Base-by-base conservation (phyloP, 305 asterid genomes). In the Stenogyne calaminthoides region DNA sequence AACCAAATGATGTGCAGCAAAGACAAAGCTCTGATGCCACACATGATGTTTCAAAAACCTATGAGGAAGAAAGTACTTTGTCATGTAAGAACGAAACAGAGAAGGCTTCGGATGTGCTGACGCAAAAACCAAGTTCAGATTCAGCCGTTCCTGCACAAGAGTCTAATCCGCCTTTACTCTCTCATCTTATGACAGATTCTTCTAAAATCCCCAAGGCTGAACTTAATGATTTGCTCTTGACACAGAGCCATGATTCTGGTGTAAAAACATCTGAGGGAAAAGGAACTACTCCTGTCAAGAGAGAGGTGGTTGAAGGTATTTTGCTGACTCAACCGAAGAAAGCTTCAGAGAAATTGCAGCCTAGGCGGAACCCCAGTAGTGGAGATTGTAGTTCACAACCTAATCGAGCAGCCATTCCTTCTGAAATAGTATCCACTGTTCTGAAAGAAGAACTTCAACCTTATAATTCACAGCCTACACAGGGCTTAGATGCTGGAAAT, bases 341-440 rank as follows among this genome's bases (percentile, higher is more conserved):
- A 27, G 34, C 76, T 34, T 54, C 72, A 61, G 75, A 80, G 72
- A 80, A 76, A 71, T 65, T 84, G 81, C 85, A 73, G 70, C 83
- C 82, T 10, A 75, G 85, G 77, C 83, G 81, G 42, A 81, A 80
- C 76, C 68, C 72, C 1, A 83, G 82, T 19, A 32, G 66, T 68
- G 83, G 77, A 55, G 75, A 80, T 42, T 42, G 36, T 74, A 73
- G 67, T 69, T 78, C 76, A 62, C 82, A 72, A 58, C 27, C 72
- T 73, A 64, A 70, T 56, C 71, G 66, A 72, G 69, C 27, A 25
- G 36, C 36, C 19, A 9, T 64, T 73, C 52, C 62, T 58, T 47
- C 76, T 57, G 73, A 63, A 52, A 77, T 67, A 11, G 3, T 55
- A 20, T 36, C 52, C 56, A 49, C 11, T 14, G 22, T 44, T 42